Base-by-base conservation (phyloP, 805 yeast genomes). In the Suhomyces canberraensis region DNA sequence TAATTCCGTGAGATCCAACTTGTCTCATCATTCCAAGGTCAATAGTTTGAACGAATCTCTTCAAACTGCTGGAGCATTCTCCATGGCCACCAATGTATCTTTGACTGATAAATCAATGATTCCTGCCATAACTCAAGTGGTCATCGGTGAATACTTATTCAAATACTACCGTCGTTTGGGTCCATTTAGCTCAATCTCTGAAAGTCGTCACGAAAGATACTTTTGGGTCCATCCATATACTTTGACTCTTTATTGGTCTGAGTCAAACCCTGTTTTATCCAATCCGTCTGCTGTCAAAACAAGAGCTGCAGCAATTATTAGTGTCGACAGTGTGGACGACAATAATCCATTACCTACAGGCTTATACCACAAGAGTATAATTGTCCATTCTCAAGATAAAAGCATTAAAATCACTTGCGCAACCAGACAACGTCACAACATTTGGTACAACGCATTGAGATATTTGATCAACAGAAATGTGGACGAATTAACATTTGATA, bases 171-270 rank as follows among this genome's bases (percentile, higher is more conserved):
- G 93, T 40, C 78, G 79, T 42, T 61, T 84, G 36, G 90, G 90
- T 1, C 83, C 89, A 11, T 68, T 86, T 33, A 81, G 87, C 25
- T 73, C 83, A 1, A 72, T 87, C 15, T 76, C 91, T 0, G 93
- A 88, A 34, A 75, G 76, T 28, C 76, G 96, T 41, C 98, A 91
- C 54, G 93, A 84, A 54, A 75, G 97, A 46, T 91, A 78, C 64
- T 91, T 91, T 73, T 93, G 98, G 98, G 78, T 93, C 30, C 95
- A 91, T 61, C 98, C 98, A 3, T 90, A 90, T 60, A 83, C 93
- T 7, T 64, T 88, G 67, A 87, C 96, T 0, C 68, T 91, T 31
- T 89, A 87, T 60, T 91, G 98, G 98, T 81, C 91, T 3, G 72
- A 76, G 4, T 71, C 79, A 9, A 86, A 85, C 52, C 97, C 97